Conservation (phyloP, 2,329 filamentous ascomycete species). For the Coleophoma eucalyptorum region DNA sequence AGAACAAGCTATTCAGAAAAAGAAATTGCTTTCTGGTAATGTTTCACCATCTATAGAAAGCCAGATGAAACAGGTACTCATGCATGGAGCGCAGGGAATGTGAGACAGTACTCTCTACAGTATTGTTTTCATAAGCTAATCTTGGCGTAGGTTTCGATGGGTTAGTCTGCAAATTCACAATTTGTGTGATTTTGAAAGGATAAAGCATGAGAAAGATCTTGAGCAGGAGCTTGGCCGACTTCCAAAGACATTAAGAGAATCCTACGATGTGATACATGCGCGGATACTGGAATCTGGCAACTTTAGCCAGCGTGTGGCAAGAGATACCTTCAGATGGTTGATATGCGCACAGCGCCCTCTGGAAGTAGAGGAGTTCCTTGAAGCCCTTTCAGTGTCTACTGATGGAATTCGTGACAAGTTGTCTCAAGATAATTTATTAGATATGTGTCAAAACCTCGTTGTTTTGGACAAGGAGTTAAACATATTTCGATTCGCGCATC, state of each 20-base stretch:
- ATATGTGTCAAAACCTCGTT: not conserved
- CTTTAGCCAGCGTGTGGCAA: not conserved
- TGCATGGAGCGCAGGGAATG: slow-evolving; percentile 1
- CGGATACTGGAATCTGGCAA: not conserved
- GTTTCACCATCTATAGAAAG: not conserved
- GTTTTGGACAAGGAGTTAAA: not conserved
- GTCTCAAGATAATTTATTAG: not conserved
- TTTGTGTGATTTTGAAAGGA: slow-evolving; percentile 6
- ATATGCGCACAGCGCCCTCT: slow-evolving; percentile 3
- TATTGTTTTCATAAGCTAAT: not conserved
- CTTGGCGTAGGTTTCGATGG: slow-evolving; percentile 5
- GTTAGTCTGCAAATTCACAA: slow-evolving; percentile 9
- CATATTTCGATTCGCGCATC: not conserved
- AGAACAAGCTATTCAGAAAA: not conserved
- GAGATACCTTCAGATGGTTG: not conserved
- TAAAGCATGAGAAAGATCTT: slow-evolving; percentile 1
- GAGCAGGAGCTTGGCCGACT: slow-evolving; percentile 1
- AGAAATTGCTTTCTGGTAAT: not conserved
- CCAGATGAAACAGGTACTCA: not conserved
- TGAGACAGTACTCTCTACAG: not conserved
- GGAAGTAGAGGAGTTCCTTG: not conserved
- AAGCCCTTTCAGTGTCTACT: not conserved
- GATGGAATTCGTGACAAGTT: not conserved
- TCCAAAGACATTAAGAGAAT: not conserved
- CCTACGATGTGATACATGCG: not conserved